A percentile compares a stretch with the other conserved stretches of the same genome.
Conservation (phyloP, 192 early-diverging fungal genomes). For the Coemansia sp. region DNA sequence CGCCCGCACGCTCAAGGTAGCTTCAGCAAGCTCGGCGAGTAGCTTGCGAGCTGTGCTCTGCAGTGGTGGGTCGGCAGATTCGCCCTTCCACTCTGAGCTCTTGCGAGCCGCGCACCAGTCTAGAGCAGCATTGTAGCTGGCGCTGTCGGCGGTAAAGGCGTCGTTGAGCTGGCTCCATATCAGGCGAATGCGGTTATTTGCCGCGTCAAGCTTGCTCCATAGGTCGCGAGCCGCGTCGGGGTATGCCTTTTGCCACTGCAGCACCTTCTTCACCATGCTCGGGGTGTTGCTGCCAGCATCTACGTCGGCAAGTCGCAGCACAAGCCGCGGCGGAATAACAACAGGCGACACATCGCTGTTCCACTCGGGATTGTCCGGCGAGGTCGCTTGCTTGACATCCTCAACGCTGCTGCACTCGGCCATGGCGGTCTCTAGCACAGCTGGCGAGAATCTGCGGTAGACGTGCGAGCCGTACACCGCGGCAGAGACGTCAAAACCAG, state of each 20-base stretch:
- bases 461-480: slow-evolving; percentile 92
- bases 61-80: neutral
- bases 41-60: slow-evolving; percentile 27
- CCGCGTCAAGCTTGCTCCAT: slow-evolving; percentile 60
- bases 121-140: slow-evolving; percentile 48
- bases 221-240: slow-evolving; percentile 59
- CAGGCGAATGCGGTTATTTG: slow-evolving; percentile 59
- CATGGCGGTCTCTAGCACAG: slow-evolving; percentile 63
- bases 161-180: slow-evolving; percentile 64
- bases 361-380: slow-evolving; percentile 61
- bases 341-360: slow-evolving; percentile 69
- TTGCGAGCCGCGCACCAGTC: slow-evolving; percentile 48
- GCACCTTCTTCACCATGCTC: slow-evolving; percentile 84
- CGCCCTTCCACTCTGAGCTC: slow-evolving; percentile 25
- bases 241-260: slow-evolving; percentile 79
- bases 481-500: slow-evolving; percentile 93
- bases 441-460: slow-evolving; percentile 84
- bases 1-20: slow-evolving; percentile 56
- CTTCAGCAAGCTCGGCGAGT: slow-evolving; percentile 59
- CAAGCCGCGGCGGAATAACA: slow-evolving; percentile 71
- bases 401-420: slow-evolving; percentile 11
- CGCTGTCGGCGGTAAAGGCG: slow-evolving; percentile 22
- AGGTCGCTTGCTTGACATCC: slow-evolving; percentile 21
- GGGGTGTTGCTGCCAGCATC: slow-evolving; percentile 94
- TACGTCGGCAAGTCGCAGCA: slow-evolving; percentile 88